Evolutionary conservation across 495 filamentous ascomycete genomes (phyloP), one percentile per base, ranked within the genome.

Genomic region (Neurospora sp.): DNA sequence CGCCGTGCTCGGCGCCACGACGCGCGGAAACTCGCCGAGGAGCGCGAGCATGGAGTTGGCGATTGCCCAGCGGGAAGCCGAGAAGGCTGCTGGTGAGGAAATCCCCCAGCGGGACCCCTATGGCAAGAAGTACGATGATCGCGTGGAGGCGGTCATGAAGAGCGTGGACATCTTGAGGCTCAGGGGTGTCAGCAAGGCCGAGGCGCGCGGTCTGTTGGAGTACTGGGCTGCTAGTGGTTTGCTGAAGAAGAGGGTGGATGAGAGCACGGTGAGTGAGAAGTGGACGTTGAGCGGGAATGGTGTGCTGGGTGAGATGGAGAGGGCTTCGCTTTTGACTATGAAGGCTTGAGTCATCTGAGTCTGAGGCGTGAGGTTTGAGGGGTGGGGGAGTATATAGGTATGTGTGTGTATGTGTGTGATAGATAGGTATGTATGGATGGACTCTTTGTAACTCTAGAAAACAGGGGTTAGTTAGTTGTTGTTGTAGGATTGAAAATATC

Each of bases 161-260:
- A 80, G 76, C 38, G 84, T 85, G 14, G 75, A 81, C 53, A 77
- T 89, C 1, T 20, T 89, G 65, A 82, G 83, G 14, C 76, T 97
- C 35, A 82, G 82, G 38, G 91, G 92, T 5, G 71, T 98, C 73
- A 91, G 84, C 71, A 93, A 89, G 79, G 82, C 84, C 31, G 94
- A 98, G 83, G 90, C 94, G 44, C 88, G 91, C 71, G 86, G 88
- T 1, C 84, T 96, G 75, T 89, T 98, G 89, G 96, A 98, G 85
- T 98, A 98, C 82, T 98, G 94, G 83, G 94, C 93, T 4, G 87
- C 85, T 35, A 97, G 93, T 80, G 96, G 96, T 20, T 83, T 98
- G 76, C 79, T 96, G 78, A 88, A 91, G 70, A 81, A 87, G 71
- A 83, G 80, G 61, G 85, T 97, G 53, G 91, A 91, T 76, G 91